A percentile compares a stretch with the other conserved stretches of the same genome.
Conservation (phyloP, 75 land plant genomes). For the Cryptomeria japonica region DNA sequence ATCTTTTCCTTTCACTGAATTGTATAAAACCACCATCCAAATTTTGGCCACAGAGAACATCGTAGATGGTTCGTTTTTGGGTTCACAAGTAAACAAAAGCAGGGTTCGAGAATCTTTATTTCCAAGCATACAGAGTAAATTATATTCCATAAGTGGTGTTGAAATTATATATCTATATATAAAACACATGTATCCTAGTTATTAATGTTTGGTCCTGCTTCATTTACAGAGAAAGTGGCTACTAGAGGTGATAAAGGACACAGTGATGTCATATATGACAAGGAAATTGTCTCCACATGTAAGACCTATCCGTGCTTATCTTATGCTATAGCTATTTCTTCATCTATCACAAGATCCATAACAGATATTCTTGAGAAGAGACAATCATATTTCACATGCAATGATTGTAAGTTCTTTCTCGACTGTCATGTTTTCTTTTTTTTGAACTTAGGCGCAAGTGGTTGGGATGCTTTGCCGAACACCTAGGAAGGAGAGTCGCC, state of each 20-base stretch:
- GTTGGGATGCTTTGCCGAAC: conserved; percentile 96
- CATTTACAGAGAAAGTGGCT: conserved; percentile 70
- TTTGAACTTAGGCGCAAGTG: conserved; percentile 75
- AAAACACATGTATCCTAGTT: not conserved
- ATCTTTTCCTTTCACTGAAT: not conserved
- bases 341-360: not conserved
- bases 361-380: not conserved
- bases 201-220: not conserved
- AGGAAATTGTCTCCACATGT: conserved; percentile 94
- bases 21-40: not conserved
- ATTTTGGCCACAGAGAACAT: not conserved
- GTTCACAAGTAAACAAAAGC: not conserved
- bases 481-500: conserved; percentile 83
- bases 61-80: not conserved
- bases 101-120: too few species aligned
- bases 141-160: too few species aligned
- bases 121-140: too few species aligned
- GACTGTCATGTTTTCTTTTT: not conserved
- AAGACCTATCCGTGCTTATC: conserved; percentile 15
- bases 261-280: conserved; percentile 83
- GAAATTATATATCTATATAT: not conserved
- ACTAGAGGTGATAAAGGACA: conserved; percentile 91
- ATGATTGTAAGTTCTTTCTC: not conserved
- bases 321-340: not conserved
- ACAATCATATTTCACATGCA: not conserved